Base-by-base conservation (phyloP, 768 basidiomycete species). In the Kwoniella newhampshirensis region DNA sequence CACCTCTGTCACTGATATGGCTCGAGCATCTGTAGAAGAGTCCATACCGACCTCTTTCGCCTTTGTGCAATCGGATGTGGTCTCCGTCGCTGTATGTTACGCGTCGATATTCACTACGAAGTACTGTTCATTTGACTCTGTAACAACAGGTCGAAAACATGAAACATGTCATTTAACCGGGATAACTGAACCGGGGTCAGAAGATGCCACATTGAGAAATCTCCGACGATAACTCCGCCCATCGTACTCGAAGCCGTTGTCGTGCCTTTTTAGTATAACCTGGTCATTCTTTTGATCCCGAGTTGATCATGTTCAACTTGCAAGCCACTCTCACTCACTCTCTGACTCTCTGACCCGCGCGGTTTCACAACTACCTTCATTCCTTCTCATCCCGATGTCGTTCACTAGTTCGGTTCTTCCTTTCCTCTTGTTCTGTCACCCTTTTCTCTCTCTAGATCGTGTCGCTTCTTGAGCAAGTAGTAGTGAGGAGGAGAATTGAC, bases 391-490 rank as follows among this genome's bases (percentile, higher is more conserved):
- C 21, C 40, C 17, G n/a, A n/a, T n/a, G n/a, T n/a, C n/a, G n/a
- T 42, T n/a, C 21, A 8, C 40, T 42, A 18, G 7, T n/a, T 23
- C 21, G n/a, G n/a, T n/a, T 42, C 40, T 5, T 7, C 21, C 40
- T n/a, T 8, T 8, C 40, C 17, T n/a, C n/a, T 23, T 42, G n/a
- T 8, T 42, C 18, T 42, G 17, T 42, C 40, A 11, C 40, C 5
- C 40, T n/a, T 23, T 6, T 23, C 18, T 42, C 40, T n/a, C 40
- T 42, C 18, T 32, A 32, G 32, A 23, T 42, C n/a, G 8, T 42
- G 40, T 42, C 40, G 46, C 46, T 51, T 51, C 49, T 51, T 39
- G 49, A 51, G 18, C 32, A 51, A 51, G 49, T 13, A 32, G 32
- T 13, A 32, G 13, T 32, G 6, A 32, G 32, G 32, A 32, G 32